Evolutionary conservation across 2,329 filamentous ascomycete genomes (phyloP).

Genomic region (Apiospora rasikravindrae): DNA sequence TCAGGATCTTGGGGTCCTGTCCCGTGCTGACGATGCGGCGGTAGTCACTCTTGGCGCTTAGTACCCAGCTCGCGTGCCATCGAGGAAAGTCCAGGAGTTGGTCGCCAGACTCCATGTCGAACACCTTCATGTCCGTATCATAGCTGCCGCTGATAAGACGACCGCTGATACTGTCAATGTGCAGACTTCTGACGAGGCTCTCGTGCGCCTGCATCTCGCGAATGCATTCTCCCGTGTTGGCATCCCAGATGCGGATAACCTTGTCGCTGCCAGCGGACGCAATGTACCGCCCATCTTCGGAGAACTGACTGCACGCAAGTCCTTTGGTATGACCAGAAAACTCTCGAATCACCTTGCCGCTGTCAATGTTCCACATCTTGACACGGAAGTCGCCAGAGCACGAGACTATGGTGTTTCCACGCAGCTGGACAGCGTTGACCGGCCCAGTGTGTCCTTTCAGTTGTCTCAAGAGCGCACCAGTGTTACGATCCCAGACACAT

Average conservation of each 20-base stretch:
- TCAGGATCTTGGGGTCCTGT: conserved; percentile 88
- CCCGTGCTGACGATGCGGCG: conserved; percentile 92
- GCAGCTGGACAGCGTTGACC: conserved; percentile 95
- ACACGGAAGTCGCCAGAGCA: conserved; percentile 93
- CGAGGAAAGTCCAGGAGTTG: conserved; percentile 85
- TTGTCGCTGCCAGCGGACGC: conserved; percentile 95
- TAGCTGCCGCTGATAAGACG: conserved; percentile 92
- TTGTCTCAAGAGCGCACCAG: conserved; percentile 76
- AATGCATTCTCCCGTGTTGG: conserved; percentile 84
- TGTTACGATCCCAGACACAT: conserved; percentile 90
- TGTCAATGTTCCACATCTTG: conserved; percentile 94
- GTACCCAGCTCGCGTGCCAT: conserved; percentile 96
- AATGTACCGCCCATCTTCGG: conserved; percentile 90
- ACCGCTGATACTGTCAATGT: conserved; percentile 86
- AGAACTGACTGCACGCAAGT: conserved; percentile 94
- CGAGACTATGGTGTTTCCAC: conserved; percentile 89
- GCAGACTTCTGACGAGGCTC: conserved; percentile 85
- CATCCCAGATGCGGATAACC: conserved; percentile 94
- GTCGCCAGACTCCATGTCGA: conserved; percentile 80
- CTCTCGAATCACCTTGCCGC: conserved; percentile 86
- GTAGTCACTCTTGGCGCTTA: conserved; percentile 96
- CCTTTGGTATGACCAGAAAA: conserved; percentile 91
- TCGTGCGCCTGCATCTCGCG: conserved; percentile 82
- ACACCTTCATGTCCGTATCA: conserved; percentile 94
- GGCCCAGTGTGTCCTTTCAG: conserved; percentile 87